Evolutionary conservation across 2,329 filamentous ascomycete genomes (phyloP).

Genomic region (Diaporthe citri): DNA sequence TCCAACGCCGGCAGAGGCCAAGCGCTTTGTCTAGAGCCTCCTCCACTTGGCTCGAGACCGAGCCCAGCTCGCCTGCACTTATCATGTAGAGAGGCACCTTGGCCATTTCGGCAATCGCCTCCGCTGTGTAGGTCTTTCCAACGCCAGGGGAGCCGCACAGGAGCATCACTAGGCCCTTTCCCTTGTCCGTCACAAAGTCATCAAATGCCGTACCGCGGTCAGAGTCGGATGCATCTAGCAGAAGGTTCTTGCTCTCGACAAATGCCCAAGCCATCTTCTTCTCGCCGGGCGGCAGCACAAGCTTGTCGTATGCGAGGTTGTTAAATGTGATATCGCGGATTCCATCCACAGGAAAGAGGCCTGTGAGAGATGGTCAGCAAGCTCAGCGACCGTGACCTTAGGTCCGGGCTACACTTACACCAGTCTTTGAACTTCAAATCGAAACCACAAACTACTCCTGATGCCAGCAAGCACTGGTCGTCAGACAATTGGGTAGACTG

Average conservation of each 20-base stretch:
- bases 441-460: background rate
- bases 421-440: slow-evolving; percentile 12
- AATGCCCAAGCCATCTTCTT: slow-evolving; percentile 49
- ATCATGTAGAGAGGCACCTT: slow-evolving; percentile 55
- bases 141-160: slow-evolving; percentile 26
- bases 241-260: slow-evolving; percentile 11
- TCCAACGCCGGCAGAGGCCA: slow-evolving; percentile 54
- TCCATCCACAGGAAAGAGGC: slow-evolving; percentile 33
- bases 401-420: background rate
- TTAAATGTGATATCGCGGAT: slow-evolving; percentile 55
- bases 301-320: slow-evolving; percentile 56
- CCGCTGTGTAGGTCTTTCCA: slow-evolving; percentile 32
- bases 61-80: slow-evolving; percentile 55
- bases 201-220: slow-evolving; percentile 27
- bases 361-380: background rate
- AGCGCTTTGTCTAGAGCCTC: slow-evolving; percentile 48
- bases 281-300: slow-evolving; percentile 49
- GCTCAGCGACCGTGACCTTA: background rate
- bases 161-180: slow-evolving; percentile 38
- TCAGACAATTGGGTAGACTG: background rate
- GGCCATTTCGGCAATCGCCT: slow-evolving; percentile 52
- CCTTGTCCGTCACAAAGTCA: slow-evolving; percentile 42
- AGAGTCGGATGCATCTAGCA: background rate
- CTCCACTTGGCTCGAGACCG: slow-evolving; percentile 50
- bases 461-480: background rate